Conservation (phyloP, 2,329 filamentous ascomycete species). For the Xylariaceae sp. region DNA sequence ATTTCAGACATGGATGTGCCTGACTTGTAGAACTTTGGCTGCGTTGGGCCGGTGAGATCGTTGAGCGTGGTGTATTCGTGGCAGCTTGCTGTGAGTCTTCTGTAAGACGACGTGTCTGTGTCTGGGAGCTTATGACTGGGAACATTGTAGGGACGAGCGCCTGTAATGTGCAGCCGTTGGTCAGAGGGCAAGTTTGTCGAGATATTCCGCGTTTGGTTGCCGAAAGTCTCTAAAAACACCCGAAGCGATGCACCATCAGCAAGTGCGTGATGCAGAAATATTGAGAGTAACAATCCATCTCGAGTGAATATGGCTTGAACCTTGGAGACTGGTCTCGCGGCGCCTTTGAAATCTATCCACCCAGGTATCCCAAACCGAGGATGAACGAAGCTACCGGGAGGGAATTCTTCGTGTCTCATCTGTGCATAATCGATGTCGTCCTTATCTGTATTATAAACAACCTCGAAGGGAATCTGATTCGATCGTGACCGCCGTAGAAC, state of each 20-base stretch:
- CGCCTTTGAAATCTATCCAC: slow-evolving; percentile 15
- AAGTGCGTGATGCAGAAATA: slow-evolving; percentile 43
- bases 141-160: slow-evolving; percentile 12
- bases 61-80: slow-evolving; percentile 38
- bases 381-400: slow-evolving; percentile 27
- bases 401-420: slow-evolving; percentile 27
- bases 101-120: slow-evolving; percentile 21
- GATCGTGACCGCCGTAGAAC: slow-evolving; percentile 24
- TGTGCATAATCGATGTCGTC: slow-evolving; percentile 23
- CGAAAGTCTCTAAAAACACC: slow-evolving; percentile 39
- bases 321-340: slow-evolving; percentile 36
- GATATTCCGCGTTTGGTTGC: slow-evolving; percentile 32
- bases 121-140: slow-evolving; percentile 18
- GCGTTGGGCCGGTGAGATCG: slow-evolving; percentile 36
- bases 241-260: slow-evolving; percentile 41
- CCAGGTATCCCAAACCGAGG: slow-evolving; percentile 25
- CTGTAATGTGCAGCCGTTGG: slow-evolving; percentile 24
- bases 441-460: slow-evolving; percentile 11
- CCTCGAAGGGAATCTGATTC: slow-evolving; percentile 30
- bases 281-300: slow-evolving; percentile 39
- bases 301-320: slow-evolving; percentile 38
- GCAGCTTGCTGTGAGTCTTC: slow-evolving; percentile 30
- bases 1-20: slow-evolving; percentile 30
- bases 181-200: slow-evolving; percentile 27
- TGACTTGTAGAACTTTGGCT: slow-evolving; percentile 28